Evolutionary conservation across 1,284 basidiomycete genomes (phyloP).

Genomic region (Nidula niveotomentosa): DNA sequence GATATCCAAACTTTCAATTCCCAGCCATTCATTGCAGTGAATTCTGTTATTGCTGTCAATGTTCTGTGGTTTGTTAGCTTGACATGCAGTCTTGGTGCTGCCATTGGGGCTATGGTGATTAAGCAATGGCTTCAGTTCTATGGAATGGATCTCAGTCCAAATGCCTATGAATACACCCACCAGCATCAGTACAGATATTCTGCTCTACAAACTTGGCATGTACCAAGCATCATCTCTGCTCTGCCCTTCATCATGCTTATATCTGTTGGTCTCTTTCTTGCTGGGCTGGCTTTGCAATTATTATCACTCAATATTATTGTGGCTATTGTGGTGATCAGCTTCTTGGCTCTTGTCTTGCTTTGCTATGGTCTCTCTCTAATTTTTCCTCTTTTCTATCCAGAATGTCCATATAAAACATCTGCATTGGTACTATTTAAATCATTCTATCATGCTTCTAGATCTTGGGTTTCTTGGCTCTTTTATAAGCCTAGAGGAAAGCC

Average conservation of each 20-base stretch:
- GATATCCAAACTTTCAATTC: not conserved
- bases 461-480: not conserved
- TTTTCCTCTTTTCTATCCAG: conserved; percentile 35
- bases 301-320: conserved; percentile 34
- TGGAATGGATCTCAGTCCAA: conserved; percentile 25
- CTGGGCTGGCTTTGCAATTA: conserved; percentile 37
- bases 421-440: conserved; percentile 23
- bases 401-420: conserved; percentile 42
- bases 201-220: conserved; percentile 34
- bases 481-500: not conserved
- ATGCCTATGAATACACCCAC: conserved; percentile 32
- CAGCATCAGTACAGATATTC: conserved; percentile 33
- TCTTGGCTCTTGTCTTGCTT: conserved; percentile 31
- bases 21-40: not conserved
- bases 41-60: conserved; percentile 25
- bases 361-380: conserved; percentile 32
- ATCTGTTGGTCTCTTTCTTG: conserved; percentile 42
- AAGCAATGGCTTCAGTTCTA: conserved; percentile 46
- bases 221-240: conserved; percentile 34
- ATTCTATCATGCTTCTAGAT: not conserved
- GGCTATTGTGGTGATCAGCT: conserved; percentile 29
- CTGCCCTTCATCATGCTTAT: conserved; percentile 42
- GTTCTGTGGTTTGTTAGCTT: conserved; percentile 42
- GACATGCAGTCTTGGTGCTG: conserved; percentile 36
- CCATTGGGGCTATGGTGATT: conserved; percentile 40